Base-by-base conservation (phyloP, 2,329 filamentous ascomycete species). In the Teratosphaeria nubilosa region DNA sequence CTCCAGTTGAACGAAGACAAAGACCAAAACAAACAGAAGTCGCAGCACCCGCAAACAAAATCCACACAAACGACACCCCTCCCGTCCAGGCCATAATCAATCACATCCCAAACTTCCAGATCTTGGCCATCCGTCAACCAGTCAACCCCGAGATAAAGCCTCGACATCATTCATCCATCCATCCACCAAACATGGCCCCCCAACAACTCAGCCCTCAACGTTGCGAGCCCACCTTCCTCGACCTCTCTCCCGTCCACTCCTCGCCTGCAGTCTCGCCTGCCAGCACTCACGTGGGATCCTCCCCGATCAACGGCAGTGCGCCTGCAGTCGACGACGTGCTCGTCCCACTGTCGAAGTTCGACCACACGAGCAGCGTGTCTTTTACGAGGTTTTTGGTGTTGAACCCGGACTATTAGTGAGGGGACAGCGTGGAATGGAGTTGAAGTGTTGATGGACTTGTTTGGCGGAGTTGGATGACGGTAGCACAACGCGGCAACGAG, bases 331-430 rank as follows among this genome's bases (percentile, higher is more conserved):
- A 30, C 3, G 51, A 60, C 3, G 37, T 48, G 30, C 34, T 57
- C 34, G 37, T 53, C n/a, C 51, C 56, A 2, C 5, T 56, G 20
- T 24, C 53, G 41, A 58, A 57, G 41, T 37, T 56, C n/a, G 77
- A 81, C 69, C 81, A 82, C 70, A 70, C 78, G 63, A 81, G 78
- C 75, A 81, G 77, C 69, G 71, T 72, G 66, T 68, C 41, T 10
- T 45, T 53, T 2, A 45, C 34, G 13, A 77, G 78, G 59, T 81
- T 86, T 71, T 78, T 86, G 64, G 85, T 84, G 76, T 81, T 86
- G 20, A 54, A 51, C 20, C 52, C 55, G 7, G 25, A 53, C 22
- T 24, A 53, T 9, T 22, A 53, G 25, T 53, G 25, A 30, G 5
- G n/a, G 9, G 13, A 3, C 34, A n/a, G 11, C 34, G 13, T n/a